Percentiles rank a stretch among this genome's conserved stretches.
Evolutionary conservation across 2,329 filamentous ascomycete genomes (phyloP).

Genomic region (Akanthomyces dipterigenus): DNA sequence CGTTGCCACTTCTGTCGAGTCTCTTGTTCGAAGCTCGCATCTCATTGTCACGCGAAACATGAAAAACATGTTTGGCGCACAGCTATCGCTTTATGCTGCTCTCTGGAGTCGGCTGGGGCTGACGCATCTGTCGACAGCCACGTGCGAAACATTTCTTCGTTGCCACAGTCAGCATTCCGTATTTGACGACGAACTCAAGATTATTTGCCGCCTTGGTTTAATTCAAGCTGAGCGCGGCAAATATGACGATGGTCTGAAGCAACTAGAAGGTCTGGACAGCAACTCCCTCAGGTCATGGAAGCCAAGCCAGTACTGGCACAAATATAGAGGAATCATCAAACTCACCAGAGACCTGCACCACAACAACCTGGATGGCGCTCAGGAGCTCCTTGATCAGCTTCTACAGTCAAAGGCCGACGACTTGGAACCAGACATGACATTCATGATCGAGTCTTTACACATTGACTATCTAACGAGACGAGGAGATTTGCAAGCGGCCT

Average conservation of each 20-base stretch:
- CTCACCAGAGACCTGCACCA: slow-evolving; percentile 55
- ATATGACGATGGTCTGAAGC: slow-evolving; percentile 58
- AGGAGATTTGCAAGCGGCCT: slow-evolving; percentile 41
- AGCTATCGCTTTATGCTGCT: slow-evolving; percentile 65
- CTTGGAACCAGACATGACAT: slow-evolving; percentile 45
- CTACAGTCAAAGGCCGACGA: slow-evolving; percentile 45
- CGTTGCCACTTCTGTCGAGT: slow-evolving; percentile 59
- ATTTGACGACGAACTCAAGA: slow-evolving; percentile 73
- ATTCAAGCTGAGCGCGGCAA: slow-evolving; percentile 56
- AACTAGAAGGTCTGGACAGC: slow-evolving; percentile 41
- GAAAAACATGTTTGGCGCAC: slow-evolving; percentile 63
- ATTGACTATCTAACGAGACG: slow-evolving; percentile 44
- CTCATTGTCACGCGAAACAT: slow-evolving; percentile 73
- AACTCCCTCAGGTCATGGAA: slow-evolving; percentile 66
- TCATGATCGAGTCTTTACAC: slow-evolving; percentile 44
- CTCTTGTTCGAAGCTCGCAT: slow-evolving; percentile 75
- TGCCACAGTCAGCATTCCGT: slow-evolving; percentile 55
- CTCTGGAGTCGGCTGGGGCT: slow-evolving; percentile 71
- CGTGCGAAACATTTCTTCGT: slow-evolving; percentile 67
- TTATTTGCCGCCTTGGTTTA: slow-evolving; percentile 62
- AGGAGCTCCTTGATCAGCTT: slow-evolving; percentile 44
- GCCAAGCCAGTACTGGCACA: slow-evolving; percentile 65
- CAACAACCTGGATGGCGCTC: slow-evolving; percentile 45
- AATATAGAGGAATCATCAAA: slow-evolving; percentile 60
- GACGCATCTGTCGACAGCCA: slow-evolving; percentile 46